Conservation (phyloP, 345 rosid genomes). For the Salix caprea region DNA sequence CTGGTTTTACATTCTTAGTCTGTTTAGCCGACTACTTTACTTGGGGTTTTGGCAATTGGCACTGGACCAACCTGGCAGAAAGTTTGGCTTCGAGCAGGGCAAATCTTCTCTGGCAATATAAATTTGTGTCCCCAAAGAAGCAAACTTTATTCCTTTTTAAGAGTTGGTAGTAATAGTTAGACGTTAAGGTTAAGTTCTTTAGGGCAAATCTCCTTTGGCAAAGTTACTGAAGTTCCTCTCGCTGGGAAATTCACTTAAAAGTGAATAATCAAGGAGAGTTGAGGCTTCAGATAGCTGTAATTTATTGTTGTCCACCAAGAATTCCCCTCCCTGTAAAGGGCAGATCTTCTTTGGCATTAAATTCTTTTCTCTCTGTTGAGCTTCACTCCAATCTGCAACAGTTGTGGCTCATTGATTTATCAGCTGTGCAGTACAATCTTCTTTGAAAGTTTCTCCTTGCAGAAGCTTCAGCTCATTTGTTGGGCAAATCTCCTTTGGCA, state of each 20-base stretch:
- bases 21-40: slow-evolving; percentile 1
- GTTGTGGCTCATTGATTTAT: slow-evolving; percentile 11
- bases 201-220: slow-evolving; percentile 64
- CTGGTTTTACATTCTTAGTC: slow-evolving; percentile 5
- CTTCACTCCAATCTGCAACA: slow-evolving; percentile 14
- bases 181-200: slow-evolving; percentile 20
- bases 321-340: slow-evolving; percentile 1
- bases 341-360: slow-evolving; percentile 23
- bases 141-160: not conserved
- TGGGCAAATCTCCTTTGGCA: slow-evolving; percentile 75
- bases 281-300: not conserved
- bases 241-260: slow-evolving; percentile 22
- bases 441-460: slow-evolving; percentile 20
- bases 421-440: slow-evolving; percentile 16
- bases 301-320: slow-evolving; percentile 17
- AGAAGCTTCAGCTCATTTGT: slow-evolving; percentile 36
- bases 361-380: not conserved
- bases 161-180: not conserved
- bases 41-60: slow-evolving; percentile 14
- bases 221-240: slow-evolving; percentile 18
- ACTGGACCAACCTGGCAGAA: slow-evolving; percentile 15
- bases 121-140: slow-evolving; percentile 18
- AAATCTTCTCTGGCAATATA: slow-evolving; percentile 51
- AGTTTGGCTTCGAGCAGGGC: slow-evolving; percentile 26
- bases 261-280: slow-evolving; percentile 26